Conservation (phyloP, 768 basidiomycete genomes). For the Agaricus blazei region DNA sequence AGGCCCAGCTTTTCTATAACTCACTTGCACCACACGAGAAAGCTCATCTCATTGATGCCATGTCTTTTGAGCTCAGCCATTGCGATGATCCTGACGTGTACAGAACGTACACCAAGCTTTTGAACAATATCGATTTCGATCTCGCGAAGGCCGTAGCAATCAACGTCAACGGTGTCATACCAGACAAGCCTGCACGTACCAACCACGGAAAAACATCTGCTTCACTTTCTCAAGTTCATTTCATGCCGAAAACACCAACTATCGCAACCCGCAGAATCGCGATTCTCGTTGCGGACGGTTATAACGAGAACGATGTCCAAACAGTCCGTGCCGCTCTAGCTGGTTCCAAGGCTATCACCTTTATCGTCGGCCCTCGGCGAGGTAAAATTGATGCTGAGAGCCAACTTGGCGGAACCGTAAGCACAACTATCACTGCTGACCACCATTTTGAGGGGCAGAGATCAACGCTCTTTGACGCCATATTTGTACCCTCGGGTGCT, state of each 20-base stretch:
- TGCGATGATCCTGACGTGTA: slow-evolving; percentile 75
- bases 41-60: slow-evolving; percentile 61
- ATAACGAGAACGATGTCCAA: slow-evolving; percentile 54
- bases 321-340: slow-evolving; percentile 51
- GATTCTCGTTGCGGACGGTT: slow-evolving; percentile 72
- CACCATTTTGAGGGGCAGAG: slow-evolving; percentile 75
- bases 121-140: slow-evolving; percentile 70
- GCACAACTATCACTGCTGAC: slow-evolving; percentile 44
- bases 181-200: slow-evolving; percentile 39
- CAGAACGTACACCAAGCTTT: slow-evolving; percentile 56
- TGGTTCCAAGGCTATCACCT: slow-evolving; percentile 50
- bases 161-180: slow-evolving; percentile 57
- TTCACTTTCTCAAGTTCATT: slow-evolving; percentile 57
- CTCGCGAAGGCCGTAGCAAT: slow-evolving; percentile 66
- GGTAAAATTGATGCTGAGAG: slow-evolving; percentile 39
- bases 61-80: slow-evolving; percentile 82
- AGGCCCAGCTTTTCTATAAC: slow-evolving; percentile 81
- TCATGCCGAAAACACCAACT: slow-evolving; percentile 48
- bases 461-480: slow-evolving; percentile 79
- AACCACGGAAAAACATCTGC: slow-evolving; percentile 56
- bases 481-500: slow-evolving; percentile 71
- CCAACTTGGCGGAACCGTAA: slow-evolving; percentile 17
- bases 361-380: slow-evolving; percentile 65
- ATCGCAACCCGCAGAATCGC: slow-evolving; percentile 70
- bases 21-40: slow-evolving; percentile 68